Conservation (phyloP, 179 eudicot species). For the Carnegiea gigantea region DNA sequence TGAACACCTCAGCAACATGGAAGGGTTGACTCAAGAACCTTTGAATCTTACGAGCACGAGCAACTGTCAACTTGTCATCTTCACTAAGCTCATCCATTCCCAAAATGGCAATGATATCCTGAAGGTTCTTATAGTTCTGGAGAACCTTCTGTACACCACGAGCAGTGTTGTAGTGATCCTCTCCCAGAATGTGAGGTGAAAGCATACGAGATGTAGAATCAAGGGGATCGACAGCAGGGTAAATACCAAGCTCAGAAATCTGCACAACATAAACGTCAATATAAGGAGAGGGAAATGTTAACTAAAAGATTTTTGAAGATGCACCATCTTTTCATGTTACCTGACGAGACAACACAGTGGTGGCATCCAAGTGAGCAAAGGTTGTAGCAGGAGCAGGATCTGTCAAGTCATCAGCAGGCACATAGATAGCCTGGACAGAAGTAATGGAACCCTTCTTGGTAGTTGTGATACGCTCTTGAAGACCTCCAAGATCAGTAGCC, state of each 20-base stretch:
- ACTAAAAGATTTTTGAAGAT: background rate
- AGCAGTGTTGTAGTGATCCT: conserved; percentile 94
- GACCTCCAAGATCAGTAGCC: conserved; percentile 99
- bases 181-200: conserved; percentile 97
- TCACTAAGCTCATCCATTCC: conserved; percentile 99
- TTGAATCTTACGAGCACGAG: conserved; percentile 97
- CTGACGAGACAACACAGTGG: conserved; percentile 95
- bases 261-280: conserved; percentile 20
- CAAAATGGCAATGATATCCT: conserved; percentile 97
- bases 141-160: conserved; percentile 98
- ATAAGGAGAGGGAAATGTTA: no score
- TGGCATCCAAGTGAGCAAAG: conserved; percentile 99
- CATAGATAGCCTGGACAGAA: conserved; percentile 97
- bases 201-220: conserved; percentile 99
- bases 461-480: conserved; percentile 97
- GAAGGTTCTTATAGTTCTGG: conserved; percentile 98
- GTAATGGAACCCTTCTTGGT: conserved; percentile 98
- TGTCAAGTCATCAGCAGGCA: conserved; percentile 99
- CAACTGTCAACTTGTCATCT: conserved; percentile 95
- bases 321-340: conserved; percentile 25
- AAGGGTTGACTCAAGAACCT: conserved; percentile 65
- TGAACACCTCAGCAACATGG: conserved; percentile 71
- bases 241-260: conserved; percentile 99
- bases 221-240: conserved; percentile 98
- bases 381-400: conserved; percentile 99